Conservation (phyloP, 192 early-diverging fungal genomes). For the Dispira parvispora region DNA sequence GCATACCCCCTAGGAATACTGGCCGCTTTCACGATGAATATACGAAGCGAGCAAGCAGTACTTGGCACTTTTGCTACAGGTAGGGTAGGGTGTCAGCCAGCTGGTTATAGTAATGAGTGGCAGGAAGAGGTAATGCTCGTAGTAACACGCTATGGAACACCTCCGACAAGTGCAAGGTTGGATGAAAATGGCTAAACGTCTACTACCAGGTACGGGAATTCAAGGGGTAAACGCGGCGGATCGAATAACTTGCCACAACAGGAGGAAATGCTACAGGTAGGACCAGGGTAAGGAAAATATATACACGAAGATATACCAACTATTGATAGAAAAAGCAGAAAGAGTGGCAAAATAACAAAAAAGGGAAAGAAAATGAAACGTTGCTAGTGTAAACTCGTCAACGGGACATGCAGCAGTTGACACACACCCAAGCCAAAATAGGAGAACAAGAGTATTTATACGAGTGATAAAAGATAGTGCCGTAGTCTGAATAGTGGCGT, state of each 20-base stretch:
- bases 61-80: too few relatives aligned
- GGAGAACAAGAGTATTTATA: neutral
- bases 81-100: neutral
- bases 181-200: neutral
- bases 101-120: neutral
- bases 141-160: too few relatives aligned
- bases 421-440: neutral
- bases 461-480: neutral
- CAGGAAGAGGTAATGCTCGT: neutral
- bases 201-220: neutral
- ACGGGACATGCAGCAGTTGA: neutral
- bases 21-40: too few relatives aligned
- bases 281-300: neutral
- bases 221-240: neutral
- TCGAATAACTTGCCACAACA: too few relatives aligned
- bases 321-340: neutral
- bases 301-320: neutral
- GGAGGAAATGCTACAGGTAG: too few relatives aligned
- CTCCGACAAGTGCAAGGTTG: neutral
- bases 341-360: neutral
- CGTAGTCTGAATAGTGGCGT: neutral
- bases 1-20: too few relatives aligned
- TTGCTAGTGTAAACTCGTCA: too few relatives aligned
- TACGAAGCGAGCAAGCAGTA: too few relatives aligned
- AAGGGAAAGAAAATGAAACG: neutral